These are phyloP conservation scores for Xylaria hypoxylon DNA, from an alignment of 2,329 filamentous ascomycete species.

Conservation along the genomic window DNA sequence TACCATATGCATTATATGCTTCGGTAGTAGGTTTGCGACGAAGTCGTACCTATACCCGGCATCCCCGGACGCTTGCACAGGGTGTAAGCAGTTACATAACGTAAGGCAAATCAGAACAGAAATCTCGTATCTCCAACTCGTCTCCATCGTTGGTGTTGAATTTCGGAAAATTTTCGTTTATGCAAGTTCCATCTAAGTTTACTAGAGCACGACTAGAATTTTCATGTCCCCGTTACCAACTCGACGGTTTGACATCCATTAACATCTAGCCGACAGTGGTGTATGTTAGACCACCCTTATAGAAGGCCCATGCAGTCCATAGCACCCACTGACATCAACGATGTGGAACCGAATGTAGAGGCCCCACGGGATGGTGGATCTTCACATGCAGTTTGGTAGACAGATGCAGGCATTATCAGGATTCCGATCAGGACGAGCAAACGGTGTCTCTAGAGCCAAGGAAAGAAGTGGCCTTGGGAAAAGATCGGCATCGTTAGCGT, in stretches of 20 bases:
- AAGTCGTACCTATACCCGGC: not conserved
- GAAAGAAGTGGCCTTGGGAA: constrained; percentile 1
- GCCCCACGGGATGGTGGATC: constrained; percentile 25
- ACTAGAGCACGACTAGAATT: not conserved
- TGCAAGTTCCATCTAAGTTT: no score
- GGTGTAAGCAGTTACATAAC: not conserved
- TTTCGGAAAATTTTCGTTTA: not conserved
- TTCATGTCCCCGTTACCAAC: constrained; percentile 5
- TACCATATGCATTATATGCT: not conserved
- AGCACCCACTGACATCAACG: constrained; percentile 33
- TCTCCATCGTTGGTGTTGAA: not conserved
- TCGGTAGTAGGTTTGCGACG: not conserved
- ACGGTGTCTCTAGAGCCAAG: constrained; percentile 17
- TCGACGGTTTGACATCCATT: constrained; percentile 4
- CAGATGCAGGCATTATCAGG: constrained; percentile 11
- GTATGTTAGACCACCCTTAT: constrained; percentile 8
- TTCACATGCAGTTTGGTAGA: constrained; percentile 15
- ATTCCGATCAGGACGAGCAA: constrained; percentile 12
- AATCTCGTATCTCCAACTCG: not conserved
- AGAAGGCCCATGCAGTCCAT: not conserved
- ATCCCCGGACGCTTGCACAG: not conserved
- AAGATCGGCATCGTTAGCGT: constrained; percentile 5
- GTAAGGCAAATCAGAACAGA: not conserved
- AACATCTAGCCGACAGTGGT: constrained; percentile 13
- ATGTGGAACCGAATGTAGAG: constrained; percentile 11